phyloP scores from a whole-genome alignment of 352 stramenopile species.

The Phytophthora cactorum region DNA sequence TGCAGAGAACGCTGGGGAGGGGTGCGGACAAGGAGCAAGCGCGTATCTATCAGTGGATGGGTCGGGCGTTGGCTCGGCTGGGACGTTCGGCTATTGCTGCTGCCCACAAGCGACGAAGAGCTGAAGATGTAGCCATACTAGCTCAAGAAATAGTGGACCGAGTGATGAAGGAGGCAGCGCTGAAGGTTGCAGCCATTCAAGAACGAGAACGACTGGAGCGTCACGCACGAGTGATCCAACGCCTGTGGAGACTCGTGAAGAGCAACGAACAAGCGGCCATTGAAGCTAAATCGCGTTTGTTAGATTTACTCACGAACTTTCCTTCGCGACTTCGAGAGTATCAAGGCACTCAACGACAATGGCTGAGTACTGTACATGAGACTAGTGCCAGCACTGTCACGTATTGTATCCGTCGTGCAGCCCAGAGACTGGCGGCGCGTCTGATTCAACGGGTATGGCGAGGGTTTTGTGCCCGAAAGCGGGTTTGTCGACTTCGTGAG shows the following conservation, averaged over 20 bases:
- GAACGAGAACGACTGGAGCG: conserved; percentile 9
- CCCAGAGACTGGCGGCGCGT: conserved; percentile 37
- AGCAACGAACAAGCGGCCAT: conserved; percentile 7
- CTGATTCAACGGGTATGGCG: conserved; percentile 66
- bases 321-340: conserved; percentile 20
- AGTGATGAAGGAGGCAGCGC: conserved; percentile 12
- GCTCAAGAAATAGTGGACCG: conserved; percentile 8
- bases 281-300: conserved; percentile 37
- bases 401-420: conserved; percentile 18
- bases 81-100: conserved; percentile 20
- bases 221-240: conserved; percentile 31
- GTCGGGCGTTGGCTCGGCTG: conserved; percentile 27
- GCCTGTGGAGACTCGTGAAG: conserved; percentile 29
- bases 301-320: conserved; percentile 32
- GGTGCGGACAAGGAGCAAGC: conserved; percentile 17
- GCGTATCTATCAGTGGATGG: conserved; percentile 23
- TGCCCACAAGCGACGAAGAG: conserved; percentile 16
- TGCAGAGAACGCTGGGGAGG: conserved; percentile 22
- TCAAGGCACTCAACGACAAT: conserved; percentile 15
- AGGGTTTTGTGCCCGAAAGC: conserved; percentile 43
- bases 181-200: conserved; percentile 12
- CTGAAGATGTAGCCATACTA: conserved; percentile 15
- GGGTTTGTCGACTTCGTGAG: conserved; percentile 31
- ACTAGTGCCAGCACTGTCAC: conserved; percentile 12
- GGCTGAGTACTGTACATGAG: conserved; percentile 5